Percentiles rank a stretch among this genome's conserved stretches.
Evolutionary conservation across 371 early-diverging fungal genomes (phyloP).

Genomic region (Circinella minor): DNA sequence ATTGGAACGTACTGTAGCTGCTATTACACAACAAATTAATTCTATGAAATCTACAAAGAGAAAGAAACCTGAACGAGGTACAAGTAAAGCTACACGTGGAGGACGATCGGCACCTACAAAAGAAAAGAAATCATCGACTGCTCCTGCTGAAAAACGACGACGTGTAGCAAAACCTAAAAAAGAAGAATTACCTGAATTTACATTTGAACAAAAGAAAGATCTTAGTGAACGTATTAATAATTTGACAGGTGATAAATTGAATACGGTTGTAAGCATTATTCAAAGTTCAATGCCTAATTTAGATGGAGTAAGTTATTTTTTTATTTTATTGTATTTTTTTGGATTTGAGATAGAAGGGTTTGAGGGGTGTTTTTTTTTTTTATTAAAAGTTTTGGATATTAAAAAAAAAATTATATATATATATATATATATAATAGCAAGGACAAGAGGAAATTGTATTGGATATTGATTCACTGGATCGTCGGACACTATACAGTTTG

Average conservation of each 20-base stretch:
- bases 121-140: conserved; percentile 16
- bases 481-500: conserved; percentile 80
- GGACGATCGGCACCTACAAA: conserved; percentile 9
- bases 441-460: conserved; percentile 93
- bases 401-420: too few species aligned
- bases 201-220: conserved; percentile 90
- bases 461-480: conserved; percentile 91
- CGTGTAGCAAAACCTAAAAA: conserved; percentile 35
- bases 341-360: neutral
- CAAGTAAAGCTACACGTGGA: neutral
- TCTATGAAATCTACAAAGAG: conserved; percentile 67
- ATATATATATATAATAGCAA: too few species aligned
- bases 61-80: conserved; percentile 42
- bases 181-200: conserved; percentile 64
- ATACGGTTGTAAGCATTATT: conserved; percentile 86
- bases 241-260: conserved; percentile 77
- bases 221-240: conserved; percentile 84
- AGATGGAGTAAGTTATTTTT: conserved; percentile 53
- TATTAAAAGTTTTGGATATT: too few species aligned
- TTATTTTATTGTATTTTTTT: neutral
- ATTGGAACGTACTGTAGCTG: conserved; percentile 32
- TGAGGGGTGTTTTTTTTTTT: too few species aligned
- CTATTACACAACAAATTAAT: conserved; percentile 42
- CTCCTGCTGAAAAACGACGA: conserved; percentile 27
- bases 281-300: conserved; percentile 83